Conservation (phyloP, 345 rosid genomes). For the Combretum micranthum region DNA sequence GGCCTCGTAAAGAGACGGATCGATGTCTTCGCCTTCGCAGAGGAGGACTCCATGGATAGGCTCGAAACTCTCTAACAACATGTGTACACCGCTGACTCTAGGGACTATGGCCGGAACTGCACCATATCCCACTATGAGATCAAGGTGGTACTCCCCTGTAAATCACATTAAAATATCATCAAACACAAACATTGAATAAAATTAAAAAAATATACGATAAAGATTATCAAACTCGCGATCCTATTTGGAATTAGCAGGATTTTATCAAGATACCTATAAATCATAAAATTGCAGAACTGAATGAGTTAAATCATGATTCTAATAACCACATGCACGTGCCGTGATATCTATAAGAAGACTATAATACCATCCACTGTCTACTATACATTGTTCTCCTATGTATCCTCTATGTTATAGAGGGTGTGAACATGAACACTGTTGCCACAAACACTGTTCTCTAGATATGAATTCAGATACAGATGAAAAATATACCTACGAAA, state of each 20-base stretch:
- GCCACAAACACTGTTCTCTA: not conserved
- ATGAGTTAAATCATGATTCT: no score
- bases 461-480: not conserved
- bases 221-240: no score
- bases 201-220: not conserved
- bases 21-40: conserved; percentile 90
- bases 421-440: not conserved
- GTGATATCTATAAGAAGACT: no score
- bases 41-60: conserved; percentile 94
- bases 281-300: no score
- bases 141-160: conserved; percentile 90
- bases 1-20: conserved; percentile 62
- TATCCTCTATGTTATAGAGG: not conserved
- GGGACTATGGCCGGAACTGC: conserved; percentile 88
- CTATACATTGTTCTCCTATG: not conserved
- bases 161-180: not conserved
- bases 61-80: conserved; percentile 69
- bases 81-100: conserved; percentile 66
- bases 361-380: no score
- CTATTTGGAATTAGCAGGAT: no score
- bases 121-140: conserved; percentile 67
- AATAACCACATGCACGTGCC: no score
- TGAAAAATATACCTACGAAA: conserved; percentile 52
- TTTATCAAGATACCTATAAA: no score
- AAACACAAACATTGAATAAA: not conserved